These are phyloP conservation scores for Hippophae tibetana DNA, from an alignment of 306 rosid genomes.

Conservation along the genomic window DNA sequence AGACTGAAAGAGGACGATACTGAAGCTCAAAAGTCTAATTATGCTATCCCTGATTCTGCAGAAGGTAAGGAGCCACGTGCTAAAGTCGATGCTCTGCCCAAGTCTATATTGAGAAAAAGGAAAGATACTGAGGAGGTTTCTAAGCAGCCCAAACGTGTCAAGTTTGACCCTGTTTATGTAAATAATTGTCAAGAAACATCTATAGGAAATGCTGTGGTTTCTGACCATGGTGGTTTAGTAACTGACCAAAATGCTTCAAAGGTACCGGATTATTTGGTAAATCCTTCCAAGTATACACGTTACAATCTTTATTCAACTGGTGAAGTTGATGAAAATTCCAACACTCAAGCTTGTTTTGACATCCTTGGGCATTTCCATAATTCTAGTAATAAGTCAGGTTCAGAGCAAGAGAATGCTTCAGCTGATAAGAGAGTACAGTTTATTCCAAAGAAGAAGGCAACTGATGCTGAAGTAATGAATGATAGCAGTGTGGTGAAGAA, in stretches of 20 bases:
- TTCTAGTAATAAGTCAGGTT: constrained; percentile 3
- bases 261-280: constrained; percentile 28
- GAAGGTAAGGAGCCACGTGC: background rate
- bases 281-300: constrained; percentile 18
- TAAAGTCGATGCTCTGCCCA: constrained; percentile 12
- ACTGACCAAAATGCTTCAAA: background rate
- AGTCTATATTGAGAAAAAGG: constrained; percentile 25
- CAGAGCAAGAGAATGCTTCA: constrained; percentile 9
- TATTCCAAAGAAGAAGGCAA: constrained; percentile 17
- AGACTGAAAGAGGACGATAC: constrained; percentile 28
- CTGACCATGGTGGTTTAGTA: background rate
- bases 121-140: constrained; percentile 2
- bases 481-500: background rate
- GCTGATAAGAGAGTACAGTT: constrained; percentile 18
- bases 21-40: constrained; percentile 7
- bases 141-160: constrained; percentile 22
- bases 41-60: background rate
- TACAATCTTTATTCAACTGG: constrained; percentile 14
- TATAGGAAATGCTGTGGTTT: constrained; percentile 1
- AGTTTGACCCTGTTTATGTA: constrained; percentile 20
- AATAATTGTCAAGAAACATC: constrained; percentile 3
- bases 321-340: constrained; percentile 12
- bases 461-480: constrained; percentile 8
- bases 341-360: constrained; percentile 8
- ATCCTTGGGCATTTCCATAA: constrained; percentile 5